Conservation (phyloP, 306 rosid species). For the Cajanus cajan region DNA sequence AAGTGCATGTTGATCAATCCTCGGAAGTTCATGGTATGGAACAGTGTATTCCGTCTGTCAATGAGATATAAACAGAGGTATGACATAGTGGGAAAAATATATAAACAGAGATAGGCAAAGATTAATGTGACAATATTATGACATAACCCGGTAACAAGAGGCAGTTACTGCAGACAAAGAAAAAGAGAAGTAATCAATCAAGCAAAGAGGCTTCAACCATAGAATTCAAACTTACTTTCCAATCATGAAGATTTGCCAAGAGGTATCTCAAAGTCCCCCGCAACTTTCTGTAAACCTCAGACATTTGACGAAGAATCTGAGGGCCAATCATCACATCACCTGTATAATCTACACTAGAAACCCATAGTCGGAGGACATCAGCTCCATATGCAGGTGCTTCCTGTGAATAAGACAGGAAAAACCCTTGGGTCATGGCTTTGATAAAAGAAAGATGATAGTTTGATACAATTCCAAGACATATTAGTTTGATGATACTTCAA, state of each 20-base stretch:
- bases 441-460: constrained; percentile 20
- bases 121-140: constrained; percentile 16
- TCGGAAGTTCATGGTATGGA: constrained; percentile 79
- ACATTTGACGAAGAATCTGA: constrained; percentile 97
- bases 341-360: constrained; percentile 96
- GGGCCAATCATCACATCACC: constrained; percentile 86
- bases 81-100: constrained; percentile 9
- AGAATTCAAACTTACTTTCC: constrained; percentile 64
- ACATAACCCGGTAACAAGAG: not conserved
- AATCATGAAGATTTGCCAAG: constrained; percentile 96
- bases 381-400: constrained; percentile 97
- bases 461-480: not conserved
- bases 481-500: not conserved
- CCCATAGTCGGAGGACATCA: constrained; percentile 96
- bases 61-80: constrained; percentile 18
- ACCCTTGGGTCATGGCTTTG: constrained; percentile 19
- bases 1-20: constrained; percentile 82
- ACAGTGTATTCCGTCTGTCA: constrained; percentile 70
- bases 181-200: not conserved
- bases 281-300: constrained; percentile 90
- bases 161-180: constrained; percentile 23
- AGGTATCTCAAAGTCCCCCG: constrained; percentile 98
- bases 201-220: not conserved
- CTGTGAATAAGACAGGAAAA: constrained; percentile 45
- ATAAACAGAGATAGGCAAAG: not conserved